Evolutionary conservation across 2,329 filamentous ascomycete genomes (phyloP).

Genomic region (Fusarium albidum): DNA sequence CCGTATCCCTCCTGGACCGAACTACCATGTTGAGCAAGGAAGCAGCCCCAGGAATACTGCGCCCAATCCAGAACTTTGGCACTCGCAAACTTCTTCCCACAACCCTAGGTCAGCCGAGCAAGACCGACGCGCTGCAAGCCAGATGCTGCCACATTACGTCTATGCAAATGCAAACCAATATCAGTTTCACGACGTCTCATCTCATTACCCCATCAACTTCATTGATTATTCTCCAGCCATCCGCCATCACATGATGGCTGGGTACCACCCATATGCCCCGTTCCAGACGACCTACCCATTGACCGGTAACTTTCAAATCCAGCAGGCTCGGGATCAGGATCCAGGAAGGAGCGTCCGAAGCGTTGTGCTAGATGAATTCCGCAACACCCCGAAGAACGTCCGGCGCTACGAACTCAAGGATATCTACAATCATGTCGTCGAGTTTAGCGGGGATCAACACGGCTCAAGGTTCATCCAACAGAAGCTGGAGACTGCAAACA

Average conservation of each 20-base stretch:
- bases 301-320: slow-evolving; percentile 39
- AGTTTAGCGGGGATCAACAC: slow-evolving; percentile 95
- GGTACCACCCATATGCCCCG: slow-evolving; percentile 46
- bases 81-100: slow-evolving; percentile 44
- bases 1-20: slow-evolving; percentile 46
- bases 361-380: slow-evolving; percentile 80
- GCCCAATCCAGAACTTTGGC: slow-evolving; percentile 50
- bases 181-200: slow-evolving; percentile 39
- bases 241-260: slow-evolving; percentile 48
- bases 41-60: slow-evolving; percentile 39
- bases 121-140: slow-evolving; percentile 48
- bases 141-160: slow-evolving; percentile 47
- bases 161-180: slow-evolving; percentile 43
- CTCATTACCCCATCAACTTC: slow-evolving; percentile 48
- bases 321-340: slow-evolving; percentile 63
- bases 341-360: slow-evolving; percentile 71
- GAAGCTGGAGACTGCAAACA: slow-evolving; percentile 91
- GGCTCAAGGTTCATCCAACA: slow-evolving; percentile 95
- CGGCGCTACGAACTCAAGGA: slow-evolving; percentile 85
- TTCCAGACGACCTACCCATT: slow-evolving; percentile 43
- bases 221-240: slow-evolving; percentile 46
- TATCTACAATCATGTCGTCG: slow-evolving; percentile 86
- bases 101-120: slow-evolving; percentile 47
- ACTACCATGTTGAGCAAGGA: slow-evolving; percentile 42
- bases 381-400: slow-evolving; percentile 75